These are phyloP conservation scores for Serendipita vermifera DNA, from an alignment of 768 basidiomycete genomes.

Conservation along the genomic window DNA sequence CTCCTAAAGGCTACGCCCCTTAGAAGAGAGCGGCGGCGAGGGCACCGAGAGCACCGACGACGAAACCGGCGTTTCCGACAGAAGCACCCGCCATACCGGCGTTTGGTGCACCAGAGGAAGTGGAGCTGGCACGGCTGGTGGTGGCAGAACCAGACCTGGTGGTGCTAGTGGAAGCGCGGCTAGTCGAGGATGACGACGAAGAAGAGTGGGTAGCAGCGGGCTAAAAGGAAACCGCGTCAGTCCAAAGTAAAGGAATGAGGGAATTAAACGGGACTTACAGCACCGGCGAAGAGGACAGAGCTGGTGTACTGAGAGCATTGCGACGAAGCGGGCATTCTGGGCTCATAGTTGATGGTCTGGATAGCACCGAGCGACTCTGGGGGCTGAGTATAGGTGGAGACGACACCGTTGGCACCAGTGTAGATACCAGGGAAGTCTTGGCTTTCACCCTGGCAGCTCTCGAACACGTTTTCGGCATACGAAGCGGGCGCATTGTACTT, in stretches of 20 bases:
- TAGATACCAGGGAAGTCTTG: slow-evolving; percentile 43
- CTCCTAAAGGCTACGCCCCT: too few species aligned
- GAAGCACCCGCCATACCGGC: neutral
- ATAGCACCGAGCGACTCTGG: slow-evolving; percentile 27
- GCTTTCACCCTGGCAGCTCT: slow-evolving; percentile 50
- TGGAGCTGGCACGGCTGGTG: neutral
- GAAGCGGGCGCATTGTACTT: slow-evolving; percentile 59
- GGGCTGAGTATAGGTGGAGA: slow-evolving; percentile 17
- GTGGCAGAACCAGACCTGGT: neutral
- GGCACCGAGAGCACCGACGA: neutral
- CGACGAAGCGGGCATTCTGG: slow-evolving; percentile 12
- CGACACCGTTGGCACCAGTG: slow-evolving; percentile 25
- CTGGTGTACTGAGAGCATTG: slow-evolving; percentile 19
- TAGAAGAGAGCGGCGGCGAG: neutral
- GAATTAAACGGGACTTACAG: too few species aligned
- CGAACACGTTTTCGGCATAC: slow-evolving; percentile 47
- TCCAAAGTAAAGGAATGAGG: too few species aligned
- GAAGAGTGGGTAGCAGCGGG: neutral
- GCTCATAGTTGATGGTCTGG: slow-evolving; percentile 30
- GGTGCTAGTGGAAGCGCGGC: neutral
- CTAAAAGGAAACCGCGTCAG: too few species aligned
- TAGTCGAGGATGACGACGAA: neutral
- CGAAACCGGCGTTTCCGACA: neutral
- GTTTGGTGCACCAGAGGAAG: neutral
- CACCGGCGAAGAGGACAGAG: slow-evolving; percentile 14